Conservation (phyloP, 345 rosid species). For the Hirschfeldia incana region DNA sequence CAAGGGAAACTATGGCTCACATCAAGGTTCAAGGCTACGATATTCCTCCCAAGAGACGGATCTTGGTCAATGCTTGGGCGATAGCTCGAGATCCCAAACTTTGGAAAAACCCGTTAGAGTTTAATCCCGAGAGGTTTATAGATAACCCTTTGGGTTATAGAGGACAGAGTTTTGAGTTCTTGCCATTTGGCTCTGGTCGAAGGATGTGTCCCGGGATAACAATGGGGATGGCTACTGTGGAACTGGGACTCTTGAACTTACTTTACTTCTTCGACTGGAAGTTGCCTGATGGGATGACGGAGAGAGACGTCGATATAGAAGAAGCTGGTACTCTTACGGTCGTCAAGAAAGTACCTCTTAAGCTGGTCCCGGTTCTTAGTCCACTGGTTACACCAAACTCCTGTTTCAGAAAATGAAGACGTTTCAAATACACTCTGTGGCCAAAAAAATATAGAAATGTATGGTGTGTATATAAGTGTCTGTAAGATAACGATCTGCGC, state of each 20-base stretch:
- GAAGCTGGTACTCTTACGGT: conserved; percentile 26
- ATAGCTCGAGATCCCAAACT: conserved; percentile 45
- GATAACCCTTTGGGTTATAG: conserved; percentile 41
- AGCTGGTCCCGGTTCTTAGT: conserved; percentile 31
- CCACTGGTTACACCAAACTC: neutral
- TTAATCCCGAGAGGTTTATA: conserved; percentile 49
- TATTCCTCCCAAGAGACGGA: conserved; percentile 32
- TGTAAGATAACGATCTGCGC: neutral
- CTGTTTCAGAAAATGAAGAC: neutral
- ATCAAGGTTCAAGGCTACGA: neutral
- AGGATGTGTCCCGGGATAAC: conserved; percentile 56
- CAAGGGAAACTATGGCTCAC: neutral
- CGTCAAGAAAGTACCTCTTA: conserved; percentile 27
- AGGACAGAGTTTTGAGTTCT: conserved; percentile 49
- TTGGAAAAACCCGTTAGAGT: conserved; percentile 50
- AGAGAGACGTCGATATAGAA: conserved; percentile 31
- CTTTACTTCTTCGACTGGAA: conserved; percentile 46
- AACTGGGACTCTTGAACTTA: conserved; percentile 18
- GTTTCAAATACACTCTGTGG: neutral
- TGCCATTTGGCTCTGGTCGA: conserved; percentile 59
- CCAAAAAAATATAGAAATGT: neutral
- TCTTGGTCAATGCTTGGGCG: conserved; percentile 49
- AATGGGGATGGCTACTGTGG: conserved; percentile 38
- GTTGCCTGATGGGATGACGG: conserved; percentile 37
- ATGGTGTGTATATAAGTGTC: neutral